Evolutionary conservation across 805 yeast genomes (phyloP).

Genomic region (Cyberlindnera maclurae): DNA sequence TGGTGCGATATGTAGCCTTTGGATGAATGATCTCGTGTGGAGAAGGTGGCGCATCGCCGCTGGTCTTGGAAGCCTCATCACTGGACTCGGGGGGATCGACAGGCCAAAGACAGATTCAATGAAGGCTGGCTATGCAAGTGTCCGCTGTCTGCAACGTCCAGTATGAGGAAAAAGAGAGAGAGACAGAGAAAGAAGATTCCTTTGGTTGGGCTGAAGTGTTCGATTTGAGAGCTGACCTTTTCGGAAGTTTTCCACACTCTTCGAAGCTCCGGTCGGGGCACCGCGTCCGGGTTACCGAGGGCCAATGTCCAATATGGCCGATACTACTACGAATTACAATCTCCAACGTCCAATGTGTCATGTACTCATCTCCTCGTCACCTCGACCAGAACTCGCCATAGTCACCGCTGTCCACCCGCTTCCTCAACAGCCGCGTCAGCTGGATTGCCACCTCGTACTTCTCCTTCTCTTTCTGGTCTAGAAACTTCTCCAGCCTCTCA

Average conservation of each 20-base stretch:
- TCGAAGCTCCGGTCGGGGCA: too few species aligned
- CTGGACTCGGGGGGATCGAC: not conserved
- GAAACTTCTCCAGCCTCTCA: slow-evolving; percentile 30
- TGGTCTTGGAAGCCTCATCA: slow-evolving; percentile 5
- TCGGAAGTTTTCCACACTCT: too few species aligned
- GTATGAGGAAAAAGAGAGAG: not conserved
- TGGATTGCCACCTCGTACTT: slow-evolving; percentile 36
- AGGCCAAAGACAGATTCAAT: too few species aligned
- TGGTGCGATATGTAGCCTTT: too few species aligned
- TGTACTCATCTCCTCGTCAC: not conserved
- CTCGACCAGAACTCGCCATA: slow-evolving; percentile 29
- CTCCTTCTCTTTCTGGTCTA: slow-evolving; percentile 35
- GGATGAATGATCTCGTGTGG: not conserved
- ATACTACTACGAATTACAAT: too few species aligned
- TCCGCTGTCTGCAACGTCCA: too few species aligned
- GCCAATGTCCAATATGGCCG: too few species aligned
- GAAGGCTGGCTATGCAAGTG: too few species aligned
- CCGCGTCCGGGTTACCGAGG: too few species aligned
- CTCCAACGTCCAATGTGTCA: too few species aligned
- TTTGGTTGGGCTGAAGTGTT: too few species aligned
- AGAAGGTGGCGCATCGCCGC: slow-evolving; percentile 2
- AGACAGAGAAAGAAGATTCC: not conserved
- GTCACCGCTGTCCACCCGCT: slow-evolving; percentile 34
- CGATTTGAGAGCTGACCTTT: too few species aligned
- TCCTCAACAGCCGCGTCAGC: slow-evolving; percentile 33